Evolutionary conservation across 345 rosid species (phyloP).

Genomic region (Acer campestre): DNA sequence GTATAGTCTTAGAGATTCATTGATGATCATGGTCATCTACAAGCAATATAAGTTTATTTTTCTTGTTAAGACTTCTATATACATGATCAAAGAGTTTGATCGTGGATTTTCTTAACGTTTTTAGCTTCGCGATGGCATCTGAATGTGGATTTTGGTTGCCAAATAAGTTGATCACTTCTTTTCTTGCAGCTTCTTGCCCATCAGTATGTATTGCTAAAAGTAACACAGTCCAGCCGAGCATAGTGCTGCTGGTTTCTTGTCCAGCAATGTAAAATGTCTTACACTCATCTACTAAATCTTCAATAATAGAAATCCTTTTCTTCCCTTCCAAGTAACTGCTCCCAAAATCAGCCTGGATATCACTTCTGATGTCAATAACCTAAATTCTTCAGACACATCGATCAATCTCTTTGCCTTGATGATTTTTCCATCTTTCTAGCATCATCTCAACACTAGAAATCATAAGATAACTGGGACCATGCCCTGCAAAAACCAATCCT

Average conservation of each 20-base stretch:
- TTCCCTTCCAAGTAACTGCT: conserved; percentile 50
- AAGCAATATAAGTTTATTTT: not conserved
- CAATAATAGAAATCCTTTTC: conserved; percentile 30
- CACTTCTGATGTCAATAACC: conserved; percentile 41
- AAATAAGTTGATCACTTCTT: conserved; percentile 34
- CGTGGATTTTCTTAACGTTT: conserved; percentile 21
- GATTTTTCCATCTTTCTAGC: conserved; percentile 46
- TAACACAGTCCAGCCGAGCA: conserved; percentile 36
- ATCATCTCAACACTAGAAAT: conserved; percentile 40
- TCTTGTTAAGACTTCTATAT: not conserved
- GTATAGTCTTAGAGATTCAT: conserved; percentile 36
- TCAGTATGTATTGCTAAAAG: conserved; percentile 40
- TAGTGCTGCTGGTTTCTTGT: conserved; percentile 17
- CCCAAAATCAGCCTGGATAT: conserved; percentile 53
- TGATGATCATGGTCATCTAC: conserved; percentile 37
- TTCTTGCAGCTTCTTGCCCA: conserved; percentile 46
- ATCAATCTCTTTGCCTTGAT: conserved; percentile 38
- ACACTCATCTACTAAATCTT: conserved; percentile 47
- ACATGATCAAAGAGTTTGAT: not conserved
- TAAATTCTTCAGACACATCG: conserved; percentile 41
- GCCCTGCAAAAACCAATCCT: too few relatives aligned
- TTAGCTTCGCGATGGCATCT: conserved; percentile 30
- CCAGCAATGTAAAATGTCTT: conserved; percentile 38
- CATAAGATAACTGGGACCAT: conserved; percentile 35
- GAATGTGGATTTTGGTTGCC: conserved; percentile 19